Conservation (phyloP, 805 yeast genomes). For the Starmerella kuoi region DNA sequence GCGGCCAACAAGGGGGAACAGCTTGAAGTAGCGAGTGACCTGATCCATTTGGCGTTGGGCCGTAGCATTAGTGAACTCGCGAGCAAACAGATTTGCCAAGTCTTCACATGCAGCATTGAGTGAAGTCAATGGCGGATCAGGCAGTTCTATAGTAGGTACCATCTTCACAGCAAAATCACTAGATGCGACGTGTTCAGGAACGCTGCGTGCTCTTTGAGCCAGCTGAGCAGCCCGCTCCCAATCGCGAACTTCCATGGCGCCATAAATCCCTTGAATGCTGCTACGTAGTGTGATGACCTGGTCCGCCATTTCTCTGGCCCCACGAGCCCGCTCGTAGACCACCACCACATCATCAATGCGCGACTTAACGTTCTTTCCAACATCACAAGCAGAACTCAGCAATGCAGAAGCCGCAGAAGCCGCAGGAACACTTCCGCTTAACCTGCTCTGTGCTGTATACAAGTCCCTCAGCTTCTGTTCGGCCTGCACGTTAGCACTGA, state of each 20-base stretch:
- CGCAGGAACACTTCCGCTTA: slow-evolving; percentile 8
- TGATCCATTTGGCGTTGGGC: slow-evolving; percentile 48
- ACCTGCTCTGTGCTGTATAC: slow-evolving; percentile 8
- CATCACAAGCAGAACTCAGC: slow-evolving; percentile 13
- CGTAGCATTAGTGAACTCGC: slow-evolving; percentile 63
- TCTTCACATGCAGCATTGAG: slow-evolving; percentile 47
- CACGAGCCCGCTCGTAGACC: slow-evolving; percentile 37
- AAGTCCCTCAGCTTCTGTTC: slow-evolving; percentile 9
- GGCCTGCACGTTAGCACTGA: slow-evolving; percentile 4
- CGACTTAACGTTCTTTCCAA: slow-evolving; percentile 6
- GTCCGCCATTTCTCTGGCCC: slow-evolving; percentile 51
- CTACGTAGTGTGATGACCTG: slow-evolving; percentile 54
- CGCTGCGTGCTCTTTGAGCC: slow-evolving; percentile 39
- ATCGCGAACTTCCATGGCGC: slow-evolving; percentile 53
- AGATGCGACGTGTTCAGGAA: slow-evolving; percentile 42
- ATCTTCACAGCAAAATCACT: slow-evolving; percentile 67
- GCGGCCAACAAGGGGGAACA: slow-evolving; percentile 77
- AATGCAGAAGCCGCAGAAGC: slow-evolving; percentile 12
- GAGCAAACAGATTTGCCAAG: slow-evolving; percentile 44
- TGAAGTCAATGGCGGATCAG: slow-evolving; percentile 57
- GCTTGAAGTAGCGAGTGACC: slow-evolving; percentile 65
- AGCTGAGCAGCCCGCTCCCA: slow-evolving; percentile 72
- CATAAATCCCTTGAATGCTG: slow-evolving; percentile 50
- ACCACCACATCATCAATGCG: slow-evolving; percentile 13
- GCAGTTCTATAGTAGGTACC: slow-evolving; percentile 78